Evolutionary conservation across 495 filamentous ascomycete genomes (phyloP), one percentile per base, ranked within the genome.

Genomic region (Barbatosphaeria neglecta): DNA sequence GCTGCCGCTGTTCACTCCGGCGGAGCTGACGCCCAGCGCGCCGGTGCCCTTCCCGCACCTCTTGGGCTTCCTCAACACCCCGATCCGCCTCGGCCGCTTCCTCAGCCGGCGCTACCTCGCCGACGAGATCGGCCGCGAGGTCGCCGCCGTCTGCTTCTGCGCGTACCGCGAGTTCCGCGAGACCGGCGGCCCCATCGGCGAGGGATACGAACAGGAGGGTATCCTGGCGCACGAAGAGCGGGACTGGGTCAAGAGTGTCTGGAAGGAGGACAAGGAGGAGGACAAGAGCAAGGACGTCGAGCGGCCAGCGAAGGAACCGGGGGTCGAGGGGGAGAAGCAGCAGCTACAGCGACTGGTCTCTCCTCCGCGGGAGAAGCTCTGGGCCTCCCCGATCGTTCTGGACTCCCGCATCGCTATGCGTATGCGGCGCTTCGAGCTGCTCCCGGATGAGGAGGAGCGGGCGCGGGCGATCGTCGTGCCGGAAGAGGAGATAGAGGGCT

Each of bases 61-160:
- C 42, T 84, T 99, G 22, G 92, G 92, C 48, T 93, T 99, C 70
- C 65, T 89, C 41, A 90, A 93, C 65, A 96, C 89, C 0, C 87
- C 87, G 0, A 86, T 79, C 51, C 80, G 92, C 28, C 59, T 96
- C 43, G 85, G 86, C 57, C 87, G 92, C 39, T 99, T 87, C 74
- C 70, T 99, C 35, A 95, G 80, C 60, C 83, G 87, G 41, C 86
- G 93, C 13, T 63, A 77, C 37, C 72, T 95, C 16, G 93, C 93
- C 37, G 90, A 99, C 55, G 70, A 78, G 5, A 81, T 95, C 45
- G 93, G 92, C 37, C 83, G 86, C n/a, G 78, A 95, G 41, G 86
- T 89, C 25, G 93, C 90, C 1, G 83, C 85, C 28, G 75, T 86
- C 18, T 89, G 90, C 23, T 72, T 97, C 5, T 83, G 80, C 5